Evolutionary conservation across 768 basidiomycete species (phyloP), one percentile per base, ranked within the genome.

Genomic region (Hemileccinum rubropunctum): DNA sequence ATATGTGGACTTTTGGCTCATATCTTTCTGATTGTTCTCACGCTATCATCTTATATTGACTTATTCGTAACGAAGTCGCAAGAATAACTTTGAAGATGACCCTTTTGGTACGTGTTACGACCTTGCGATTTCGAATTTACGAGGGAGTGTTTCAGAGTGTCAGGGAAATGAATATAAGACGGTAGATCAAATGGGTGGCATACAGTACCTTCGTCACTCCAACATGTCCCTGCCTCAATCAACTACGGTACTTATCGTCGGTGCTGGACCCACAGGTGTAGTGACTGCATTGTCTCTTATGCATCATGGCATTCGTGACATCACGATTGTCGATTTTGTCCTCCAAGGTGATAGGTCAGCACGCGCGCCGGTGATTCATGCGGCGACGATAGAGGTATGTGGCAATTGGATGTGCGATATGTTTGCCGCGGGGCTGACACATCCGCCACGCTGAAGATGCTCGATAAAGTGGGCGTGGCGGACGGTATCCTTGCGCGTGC

Each of bases 311-410:
- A 69, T 69, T 37, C 57, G 53, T 18, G 69, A 76, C 36, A 45
- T 79, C 64, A 51, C 70, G 14, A 60, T 77, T 21, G 37, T 38
- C 37, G 37, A 38, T 38, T 18, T 20, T 12, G 73, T 56, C 2
- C 44, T 46, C 8, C 42, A 65, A 36, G 67, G 67, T 37, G 58
- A 64, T 42, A 63, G 67, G 38, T 59, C 69, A 10, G 74, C 77
- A 8, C 72, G 77, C 17, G 76, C 77, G 1, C 56, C 72, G 6
- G 69, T 71, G 2, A 59, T 79, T 23, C 77, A 79, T 57, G 73
- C 78, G 17, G 73, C 76, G 17, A 79, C 78, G 3, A 61, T 79
- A 18, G 78, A 79, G 68, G 77, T 76, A 51, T 32, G 63, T 39
- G 17, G 13, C 3, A 20, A 12, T 17, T 15, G 12, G 37, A 21